Base-by-base conservation (phyloP, 2,329 filamentous ascomycete species). In the Purpureocillium takamizusanense region DNA sequence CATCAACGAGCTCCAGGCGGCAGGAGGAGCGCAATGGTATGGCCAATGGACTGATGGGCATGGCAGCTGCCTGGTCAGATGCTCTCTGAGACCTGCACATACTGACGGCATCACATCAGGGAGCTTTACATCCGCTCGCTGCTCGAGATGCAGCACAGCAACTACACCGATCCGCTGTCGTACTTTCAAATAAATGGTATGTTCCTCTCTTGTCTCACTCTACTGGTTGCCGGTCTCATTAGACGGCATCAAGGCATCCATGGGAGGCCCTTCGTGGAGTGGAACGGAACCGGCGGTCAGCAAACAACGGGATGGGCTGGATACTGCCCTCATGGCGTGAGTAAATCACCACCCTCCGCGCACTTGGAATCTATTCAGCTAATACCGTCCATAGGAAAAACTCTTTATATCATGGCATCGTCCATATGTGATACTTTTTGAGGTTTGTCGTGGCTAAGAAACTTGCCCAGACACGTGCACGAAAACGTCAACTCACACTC, bases 391-490 rank as follows among this genome's bases (percentile, higher is more conserved):
- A 13, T 29, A 72, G 70, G 66, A 74, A 51, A 54, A 62, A 12
- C 50, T 69, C 15, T 74, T 76, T 43, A 49, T 65, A 7, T 55
- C 67, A n/a, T 78, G 72, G 75, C 76, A 80, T 52, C 68, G 74
- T 6, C 67, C 72, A 2, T 78, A 72, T 42, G 49, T 76, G 28
- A 56, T 67, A 7, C 58, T 78, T 7, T 76, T 63, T 40, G 75
- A 79, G 61, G 70, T 72, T 25, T 10, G 21, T 25, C 5, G 10
- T 10, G 21, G 21, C 10, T 25, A 10, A 25, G 21, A 25, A n/a
- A n/a, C n/a, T 53, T 13, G 55, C 40, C 5, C n/a, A 28, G 16
- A 15, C 13, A 28, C 25, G 7, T 7, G 4, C 16, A 9, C 9
- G 8, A 9, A 8, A 2, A 4, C 10, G n/a, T 5, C 3, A 13